Evolutionary conservation across 768 basidiomycete genomes (phyloP), one percentile per base, ranked within the genome.

Genomic region (Mycena rebaudengoi): DNA sequence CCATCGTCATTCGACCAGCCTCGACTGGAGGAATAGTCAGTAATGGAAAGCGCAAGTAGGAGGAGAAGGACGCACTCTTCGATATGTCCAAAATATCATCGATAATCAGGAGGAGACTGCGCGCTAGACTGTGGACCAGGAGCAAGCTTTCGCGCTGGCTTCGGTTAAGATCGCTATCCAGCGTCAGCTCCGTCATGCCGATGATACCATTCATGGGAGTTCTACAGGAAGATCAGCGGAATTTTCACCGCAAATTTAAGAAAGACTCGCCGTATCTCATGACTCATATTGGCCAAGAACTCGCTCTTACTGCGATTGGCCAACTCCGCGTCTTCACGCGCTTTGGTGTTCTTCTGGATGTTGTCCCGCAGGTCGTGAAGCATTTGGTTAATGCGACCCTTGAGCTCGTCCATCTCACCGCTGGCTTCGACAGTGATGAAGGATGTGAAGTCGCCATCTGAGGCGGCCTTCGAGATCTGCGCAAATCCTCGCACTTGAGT

Each of bases 181-280:
- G 88, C 11, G 98, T 98, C 60, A 99, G 80, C 77, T 97, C 96
- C 25, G 97, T 99, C 96, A 99, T 96, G n/a, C 97, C 97, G 69
- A 99, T 99, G 76, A 99, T 99, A 73, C 98, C 97, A 74, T 99
- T 99, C 97, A 99, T 99, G 0, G 98, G 98, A 23, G 98, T 99
- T 75, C 97, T 95, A 72, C 28, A 40, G 13, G 11, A 8, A 39
- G 37, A 2, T 65, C 21, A 63, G 28, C 30, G 39, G 7, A 4
- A 18, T 18, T 16, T 23, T 13, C 21, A 25, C 4, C 8, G 32
- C 7, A 10, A 32, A 37, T 2, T 10, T 25, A 52, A 32, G 45
- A 16, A 62, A n/a, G n/a, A 83, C 89, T 13, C 61, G 94, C 95
- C 96, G 82, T 73, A 96, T 97, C 80, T 96, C 95, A 74, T 98